phyloP scores from a whole-genome alignment of 164 flowering plant genomes.

The Platanus orientalis region DNA sequence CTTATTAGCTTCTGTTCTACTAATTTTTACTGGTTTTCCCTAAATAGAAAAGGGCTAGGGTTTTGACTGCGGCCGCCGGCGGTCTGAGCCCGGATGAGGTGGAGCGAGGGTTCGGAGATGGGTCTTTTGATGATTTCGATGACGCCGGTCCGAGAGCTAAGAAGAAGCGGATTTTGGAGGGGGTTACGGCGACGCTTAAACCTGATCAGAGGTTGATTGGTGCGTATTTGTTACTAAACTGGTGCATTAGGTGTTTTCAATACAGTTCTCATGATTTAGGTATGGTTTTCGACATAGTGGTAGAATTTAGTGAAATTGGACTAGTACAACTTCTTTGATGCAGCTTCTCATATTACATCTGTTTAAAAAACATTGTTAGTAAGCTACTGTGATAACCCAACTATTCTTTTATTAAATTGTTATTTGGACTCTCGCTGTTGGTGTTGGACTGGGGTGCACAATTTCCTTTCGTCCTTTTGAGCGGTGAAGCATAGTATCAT shows the following conservation, averaged over 20 bases:
- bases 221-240: slow-evolving; percentile 8
- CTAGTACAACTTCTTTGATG: too few species aligned
- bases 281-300: neutral
- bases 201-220: slow-evolving; percentile 49
- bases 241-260: neutral
- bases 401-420: too few species aligned
- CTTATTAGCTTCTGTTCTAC: neutral
- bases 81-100: slow-evolving; percentile 25
- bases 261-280: neutral
- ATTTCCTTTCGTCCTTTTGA: too few species aligned
- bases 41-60: slow-evolving; percentile 43
- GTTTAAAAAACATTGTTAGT: too few species aligned
- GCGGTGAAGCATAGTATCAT: too few species aligned
- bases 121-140: slow-evolving; percentile 51
- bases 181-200: slow-evolving; percentile 6
- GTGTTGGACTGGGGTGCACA: too few species aligned
- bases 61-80: slow-evolving; percentile 22
- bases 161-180: slow-evolving; percentile 29
- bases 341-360: too few species aligned
- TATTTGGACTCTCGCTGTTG: too few species aligned
- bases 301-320: too few species aligned
- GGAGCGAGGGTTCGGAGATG: slow-evolving; percentile 35
- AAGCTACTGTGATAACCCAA: too few species aligned
- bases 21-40: slow-evolving; percentile 3
- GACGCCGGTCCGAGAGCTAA: slow-evolving; percentile 43